A percentile compares a stretch with the other conserved stretches of the same genome.
Evolutionary conservation across 768 basidiomycete species (phyloP).

Genomic region (Phlegmacium glaucopus): DNA sequence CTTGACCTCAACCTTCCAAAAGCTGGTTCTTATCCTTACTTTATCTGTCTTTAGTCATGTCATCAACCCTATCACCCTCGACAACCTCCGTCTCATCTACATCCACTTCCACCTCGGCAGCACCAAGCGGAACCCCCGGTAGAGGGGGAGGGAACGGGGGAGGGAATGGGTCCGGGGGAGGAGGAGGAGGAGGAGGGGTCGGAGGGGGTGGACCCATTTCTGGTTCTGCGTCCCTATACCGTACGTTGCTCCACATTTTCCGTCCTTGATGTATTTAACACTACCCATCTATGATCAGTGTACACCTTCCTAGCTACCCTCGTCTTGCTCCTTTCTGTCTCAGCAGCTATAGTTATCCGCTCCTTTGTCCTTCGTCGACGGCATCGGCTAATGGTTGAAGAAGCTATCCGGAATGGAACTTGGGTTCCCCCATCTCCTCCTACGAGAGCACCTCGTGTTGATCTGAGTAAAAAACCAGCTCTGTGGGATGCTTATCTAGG

Average conservation of each 20-base stretch:
- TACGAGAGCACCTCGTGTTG: slow-evolving; percentile 24
- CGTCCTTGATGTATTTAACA: not conserved
- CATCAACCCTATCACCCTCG: too few species aligned
- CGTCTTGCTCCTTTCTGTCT: slow-evolving; percentile 64
- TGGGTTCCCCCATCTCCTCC: slow-evolving; percentile 43
- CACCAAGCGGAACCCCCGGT: too few species aligned
- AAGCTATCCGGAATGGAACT: slow-evolving; percentile 63
- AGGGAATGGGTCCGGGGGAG: too few species aligned
- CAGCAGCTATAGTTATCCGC: slow-evolving; percentile 62
- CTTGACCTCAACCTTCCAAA: too few species aligned
- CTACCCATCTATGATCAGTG: slow-evolving; percentile 22
- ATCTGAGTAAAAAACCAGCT: slow-evolving; percentile 43
- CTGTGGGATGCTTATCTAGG: slow-evolving; percentile 46
- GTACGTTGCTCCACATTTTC: not conserved
- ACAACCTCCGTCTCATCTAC: too few species aligned
- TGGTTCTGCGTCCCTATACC: too few species aligned
- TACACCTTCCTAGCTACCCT: slow-evolving; percentile 62
- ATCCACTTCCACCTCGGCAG: too few species aligned
- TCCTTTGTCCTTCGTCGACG: slow-evolving; percentile 63
- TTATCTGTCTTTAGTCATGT: too few species aligned
- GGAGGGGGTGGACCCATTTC: too few species aligned
- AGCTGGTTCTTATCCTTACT: too few species aligned
- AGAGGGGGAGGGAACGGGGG: too few species aligned
- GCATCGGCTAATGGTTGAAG: slow-evolving; percentile 54
- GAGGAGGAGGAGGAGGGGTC: too few species aligned